phyloP scores from a whole-genome alignment of 2,329 filamentous ascomycete species.

The Ceratocystis diversiconidia region DNA sequence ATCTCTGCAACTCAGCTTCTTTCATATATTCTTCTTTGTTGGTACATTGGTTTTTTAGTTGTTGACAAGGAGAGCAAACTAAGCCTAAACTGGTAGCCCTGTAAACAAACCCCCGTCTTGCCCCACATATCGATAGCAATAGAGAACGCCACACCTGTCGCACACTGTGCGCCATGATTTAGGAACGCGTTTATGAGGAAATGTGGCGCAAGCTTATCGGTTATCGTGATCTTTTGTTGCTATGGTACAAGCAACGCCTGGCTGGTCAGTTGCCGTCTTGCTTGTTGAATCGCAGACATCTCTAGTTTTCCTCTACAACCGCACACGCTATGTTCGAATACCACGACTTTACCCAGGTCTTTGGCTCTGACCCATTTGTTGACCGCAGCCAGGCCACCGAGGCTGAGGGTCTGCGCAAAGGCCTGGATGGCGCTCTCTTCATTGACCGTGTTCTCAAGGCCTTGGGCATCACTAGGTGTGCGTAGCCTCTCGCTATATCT shows the following conservation, averaged over 20 bases:
- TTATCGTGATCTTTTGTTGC: neutral
- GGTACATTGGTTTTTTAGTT: neutral
- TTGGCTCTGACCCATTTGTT: constrained; percentile 44
- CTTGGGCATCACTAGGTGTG: constrained; percentile 53
- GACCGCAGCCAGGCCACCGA: constrained; percentile 45
- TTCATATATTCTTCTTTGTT: neutral
- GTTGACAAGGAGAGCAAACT: constrained; percentile 4
- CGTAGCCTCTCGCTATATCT: neutral
- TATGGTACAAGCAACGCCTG: neutral
- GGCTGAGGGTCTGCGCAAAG: constrained; percentile 53
- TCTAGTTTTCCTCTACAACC: neutral
- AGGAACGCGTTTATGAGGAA: neutral
- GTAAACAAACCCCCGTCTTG: constrained; percentile 11
- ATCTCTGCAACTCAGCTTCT: neutral
- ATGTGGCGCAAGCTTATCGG: constrained; percentile 15
- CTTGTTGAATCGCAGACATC: neutral
- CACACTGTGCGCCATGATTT: constrained; percentile 1
- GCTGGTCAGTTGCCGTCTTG: neutral
- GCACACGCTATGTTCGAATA: constrained; percentile 43
- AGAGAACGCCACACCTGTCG: neutral
- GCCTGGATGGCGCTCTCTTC: constrained; percentile 57
- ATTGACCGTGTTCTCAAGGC: constrained; percentile 63
- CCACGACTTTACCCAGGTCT: constrained; percentile 53
- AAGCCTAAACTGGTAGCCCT: constrained; percentile 12
- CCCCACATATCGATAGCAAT: constrained; percentile 4